Evolutionary conservation across 352 stramenopile species (phyloP), one percentile per base, ranked within the genome.

Genomic region (Thraustochytrium sp.): DNA sequence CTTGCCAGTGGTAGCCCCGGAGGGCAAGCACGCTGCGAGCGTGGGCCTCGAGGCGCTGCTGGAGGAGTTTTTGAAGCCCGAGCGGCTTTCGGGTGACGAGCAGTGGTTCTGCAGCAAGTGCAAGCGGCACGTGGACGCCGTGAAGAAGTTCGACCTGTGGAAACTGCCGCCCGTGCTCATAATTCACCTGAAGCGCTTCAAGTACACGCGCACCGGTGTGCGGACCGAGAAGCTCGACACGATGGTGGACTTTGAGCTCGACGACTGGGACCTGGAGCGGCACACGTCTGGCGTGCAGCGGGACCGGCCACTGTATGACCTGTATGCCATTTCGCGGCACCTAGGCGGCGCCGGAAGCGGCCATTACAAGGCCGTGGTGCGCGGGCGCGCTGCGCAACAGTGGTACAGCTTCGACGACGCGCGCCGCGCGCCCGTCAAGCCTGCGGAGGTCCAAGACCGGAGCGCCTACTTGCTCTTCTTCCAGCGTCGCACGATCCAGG

Each of bases 101-200:
- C 78, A 93, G 62, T 94, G 91, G 90, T 95, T 94, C 85, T 96
- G 92, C 85, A 92, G 88, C 88, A 97, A 89, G 89, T 97, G 86
- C 88, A 95, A 89, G 89, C 94, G 86, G 88, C 94, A 86, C 90
- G 72, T 63, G 37, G 73, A 85, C 21, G 87, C 91, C 84, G 98
- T 92, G 13, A 98, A 98, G 87, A 95, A 95, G 61, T 97, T 99
- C 91, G 96, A 98, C 84, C 86, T 99, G 0, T 99, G 96, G 96
- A 91, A 96, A 31, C 86, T 98, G 51, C 97, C 97, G 42, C 96
- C 96, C 0, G 86, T 99, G 55, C 89, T 99, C 3, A 96, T 99
- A n/a, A 98, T 99, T 76, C 97, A 99, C 54, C 89, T 99, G n/a
- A 99, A 99, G 86, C 93, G 97, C 21, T 99, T 99, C 85, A 97